phyloP scores from a whole-genome alignment of 1,284 basidiomycete species.

The Cryptococcus sp. region DNA sequence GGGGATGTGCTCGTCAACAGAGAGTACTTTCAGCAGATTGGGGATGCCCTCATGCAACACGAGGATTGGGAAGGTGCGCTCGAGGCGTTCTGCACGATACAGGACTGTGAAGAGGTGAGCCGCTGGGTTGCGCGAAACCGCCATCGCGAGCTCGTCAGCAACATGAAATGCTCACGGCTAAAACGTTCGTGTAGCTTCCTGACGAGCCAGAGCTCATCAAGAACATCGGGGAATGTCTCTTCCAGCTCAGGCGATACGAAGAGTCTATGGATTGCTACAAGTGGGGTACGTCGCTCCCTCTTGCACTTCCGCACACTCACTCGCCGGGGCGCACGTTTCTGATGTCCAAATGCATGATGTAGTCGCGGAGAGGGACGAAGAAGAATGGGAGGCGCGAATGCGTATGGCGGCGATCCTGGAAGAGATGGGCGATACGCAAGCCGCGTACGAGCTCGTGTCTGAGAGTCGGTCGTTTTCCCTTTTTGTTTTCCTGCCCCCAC shows the following conservation, averaged over 20 bases:
- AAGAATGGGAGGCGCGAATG: conserved; percentile 76
- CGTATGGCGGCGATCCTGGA: conserved; percentile 87
- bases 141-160: neutral
- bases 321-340: too few species aligned
- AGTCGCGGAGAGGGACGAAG: conserved; percentile 72
- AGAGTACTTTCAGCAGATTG: conserved; percentile 63
- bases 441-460: conserved; percentile 79
- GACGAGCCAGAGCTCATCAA: conserved; percentile 31
- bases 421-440: conserved; percentile 66
- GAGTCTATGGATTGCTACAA: conserved; percentile 79
- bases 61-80: conserved; percentile 70
- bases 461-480: conserved; percentile 62
- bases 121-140: too few species aligned
- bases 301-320: too few species aligned
- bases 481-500: too few species aligned
- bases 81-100: conserved; percentile 71
- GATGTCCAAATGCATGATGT: conserved; percentile 17
- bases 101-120: conserved; percentile 65
- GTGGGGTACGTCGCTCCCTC: conserved; percentile 56
- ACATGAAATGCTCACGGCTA: too few species aligned
- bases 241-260: conserved; percentile 66
- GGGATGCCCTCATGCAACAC: conserved; percentile 74
- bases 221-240: conserved; percentile 67
- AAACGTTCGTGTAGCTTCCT: too few species aligned
- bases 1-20: too few species aligned